Base-by-base conservation (phyloP, 2,329 filamentous ascomycete species). In the Colletotrichum falcatum region DNA sequence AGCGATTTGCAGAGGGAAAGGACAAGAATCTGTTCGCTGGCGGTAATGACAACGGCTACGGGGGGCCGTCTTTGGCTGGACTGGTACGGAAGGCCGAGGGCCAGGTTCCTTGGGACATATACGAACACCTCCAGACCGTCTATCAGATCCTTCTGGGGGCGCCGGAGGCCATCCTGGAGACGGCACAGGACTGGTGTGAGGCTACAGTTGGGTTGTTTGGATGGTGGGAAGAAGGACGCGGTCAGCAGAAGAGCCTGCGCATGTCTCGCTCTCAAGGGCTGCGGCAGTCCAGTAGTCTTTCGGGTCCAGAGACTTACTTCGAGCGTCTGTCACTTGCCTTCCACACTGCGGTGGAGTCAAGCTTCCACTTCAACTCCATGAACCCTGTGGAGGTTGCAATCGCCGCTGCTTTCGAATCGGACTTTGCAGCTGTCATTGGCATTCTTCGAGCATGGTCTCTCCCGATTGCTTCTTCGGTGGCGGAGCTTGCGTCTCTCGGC, bases 161-260 rank as follows among this genome's bases (percentile, higher is more conserved):
- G 73, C 86, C 90, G 12, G 88, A 91, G 44, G 90, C 94, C 26
- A 93, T 98, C 62, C 84, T 97, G 71, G 88, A 90, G 56, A 89
- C 90, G 54, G 89, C 94, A 1, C 91, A 95, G 76, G 95, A 98
- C 80, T 98, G 95, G 95, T 90, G 95, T 61, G 95, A 98, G 82
- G 95, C 94, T 0, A 92, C 91, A 0, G 83, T 98, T 70, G 93
- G 91, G 1, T 83, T 98, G 60, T 91, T 95, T 39, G 91, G 92
- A 7, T 98, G 95, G 95, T 97, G 95, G 94, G 92, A 97, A 77
- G 94, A 96, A 71, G 88, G 89, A n/a, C 88, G 90, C 70, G 87
- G 66, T 73, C 84, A 79, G 60, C 81, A 80, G 70, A 84, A 82
- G 74, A 81, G 77, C 59, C 77, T 81, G 26, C 78, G 80, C 67